phyloP scores from a whole-genome alignment of 257 asterid genomes.

The Plantago ovata region DNA sequence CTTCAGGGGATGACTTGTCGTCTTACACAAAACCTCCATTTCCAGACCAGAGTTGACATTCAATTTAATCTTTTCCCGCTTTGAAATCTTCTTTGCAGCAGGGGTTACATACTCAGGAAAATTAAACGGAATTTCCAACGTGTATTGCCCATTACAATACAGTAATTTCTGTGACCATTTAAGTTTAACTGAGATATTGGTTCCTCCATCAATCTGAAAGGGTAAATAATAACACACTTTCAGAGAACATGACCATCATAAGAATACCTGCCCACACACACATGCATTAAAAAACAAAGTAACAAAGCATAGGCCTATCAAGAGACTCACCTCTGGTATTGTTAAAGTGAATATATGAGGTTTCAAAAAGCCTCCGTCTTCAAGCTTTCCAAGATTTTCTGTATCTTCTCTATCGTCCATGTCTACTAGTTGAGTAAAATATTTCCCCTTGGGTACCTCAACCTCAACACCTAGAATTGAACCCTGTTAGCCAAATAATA shows the following conservation, averaged over 20 bases:
- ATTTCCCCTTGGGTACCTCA: slow-evolving; percentile 68
- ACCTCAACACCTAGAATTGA: slow-evolving; percentile 98
- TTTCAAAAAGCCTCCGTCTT: slow-evolving; percentile 65
- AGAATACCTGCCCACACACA: too few relatives aligned
- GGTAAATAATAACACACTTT: background rate
- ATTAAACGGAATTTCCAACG: slow-evolving; percentile 71
- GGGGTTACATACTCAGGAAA: slow-evolving; percentile 89
- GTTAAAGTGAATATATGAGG: slow-evolving; percentile 66
- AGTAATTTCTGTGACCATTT: slow-evolving; percentile 89
- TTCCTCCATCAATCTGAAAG: slow-evolving; percentile 84
- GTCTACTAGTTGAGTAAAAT: slow-evolving; percentile 43
- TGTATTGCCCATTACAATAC: slow-evolving; percentile 54
- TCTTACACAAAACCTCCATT: slow-evolving; percentile 54
- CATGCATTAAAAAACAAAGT: background rate
- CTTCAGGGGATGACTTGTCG: slow-evolving; percentile 83
- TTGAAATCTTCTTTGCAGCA: slow-evolving; percentile 76
- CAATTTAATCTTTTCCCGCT: slow-evolving; percentile 74
- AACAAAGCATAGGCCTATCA: background rate
- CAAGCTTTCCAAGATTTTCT: slow-evolving; percentile 37
- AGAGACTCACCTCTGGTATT: slow-evolving; percentile 59
- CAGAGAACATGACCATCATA: too few relatives aligned
- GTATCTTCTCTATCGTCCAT: slow-evolving; percentile 31
- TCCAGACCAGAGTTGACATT: slow-evolving; percentile 65
- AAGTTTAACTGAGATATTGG: slow-evolving; percentile 61
- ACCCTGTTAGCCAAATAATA: slow-evolving; percentile 99